A percentile compares a stretch with the other conserved stretches of the same genome.
Evolutionary conservation across 2,329 filamentous ascomycete species (phyloP).

Genomic region (Albophoma yamanashiensis): DNA sequence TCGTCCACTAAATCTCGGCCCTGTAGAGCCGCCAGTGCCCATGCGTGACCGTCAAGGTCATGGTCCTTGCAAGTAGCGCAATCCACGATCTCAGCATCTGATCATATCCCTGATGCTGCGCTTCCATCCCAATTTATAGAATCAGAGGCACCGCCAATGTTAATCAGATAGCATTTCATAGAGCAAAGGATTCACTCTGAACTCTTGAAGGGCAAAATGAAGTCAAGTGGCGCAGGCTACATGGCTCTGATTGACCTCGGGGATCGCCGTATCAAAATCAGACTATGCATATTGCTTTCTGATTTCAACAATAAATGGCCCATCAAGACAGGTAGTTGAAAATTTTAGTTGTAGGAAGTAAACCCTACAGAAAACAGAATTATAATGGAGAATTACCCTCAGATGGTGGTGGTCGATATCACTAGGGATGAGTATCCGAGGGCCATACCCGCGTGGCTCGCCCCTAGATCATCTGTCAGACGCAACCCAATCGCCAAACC

Average conservation of each 20-base stretch:
- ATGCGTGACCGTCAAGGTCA: neutral
- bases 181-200: neutral
- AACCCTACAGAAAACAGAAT: neutral
- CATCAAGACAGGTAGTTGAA: neutral
- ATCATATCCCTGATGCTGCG: neutral
- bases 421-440: neutral
- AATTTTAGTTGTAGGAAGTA: too few relatives aligned
- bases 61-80: neutral
- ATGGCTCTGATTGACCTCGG: neutral
- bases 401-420: neutral
- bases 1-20: too few relatives aligned
- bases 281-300: neutral
- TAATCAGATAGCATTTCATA: neutral
- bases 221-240: neutral
- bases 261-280: neutral
- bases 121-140: neutral
- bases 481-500: neutral
- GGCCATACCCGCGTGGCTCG: neutral
- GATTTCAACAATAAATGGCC: neutral
- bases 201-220: too few relatives aligned
- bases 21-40: neutral
- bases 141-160: neutral
- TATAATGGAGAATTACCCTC: neutral
- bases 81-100: neutral
- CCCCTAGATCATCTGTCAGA: neutral